Evolutionary conservation across 2,329 filamentous ascomycete species (phyloP).

Genomic region (Neofusicoccum sp.): DNA sequence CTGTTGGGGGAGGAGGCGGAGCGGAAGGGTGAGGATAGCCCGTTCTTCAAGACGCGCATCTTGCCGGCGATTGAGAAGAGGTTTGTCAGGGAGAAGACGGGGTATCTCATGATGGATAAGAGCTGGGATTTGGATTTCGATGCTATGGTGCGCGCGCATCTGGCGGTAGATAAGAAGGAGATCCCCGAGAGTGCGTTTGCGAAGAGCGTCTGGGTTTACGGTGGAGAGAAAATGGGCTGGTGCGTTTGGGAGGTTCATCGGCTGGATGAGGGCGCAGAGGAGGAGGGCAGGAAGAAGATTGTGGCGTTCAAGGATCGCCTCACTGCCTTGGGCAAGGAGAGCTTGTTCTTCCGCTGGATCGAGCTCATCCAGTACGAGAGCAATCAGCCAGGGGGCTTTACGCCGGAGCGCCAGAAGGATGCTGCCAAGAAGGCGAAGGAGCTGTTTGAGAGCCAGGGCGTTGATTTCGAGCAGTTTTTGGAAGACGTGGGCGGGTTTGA

Average conservation of each 20-base stretch:
- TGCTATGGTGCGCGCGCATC: constrained; percentile 74
- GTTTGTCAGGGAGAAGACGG: constrained; percentile 75
- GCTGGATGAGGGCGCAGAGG: constrained; percentile 55
- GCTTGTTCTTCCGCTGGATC: constrained; percentile 89
- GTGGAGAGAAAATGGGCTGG: constrained; percentile 54
- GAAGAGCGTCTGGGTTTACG: constrained; percentile 59
- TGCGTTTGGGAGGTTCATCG: constrained; percentile 65
- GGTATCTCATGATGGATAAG: constrained; percentile 81
- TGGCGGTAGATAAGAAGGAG: constrained; percentile 66
- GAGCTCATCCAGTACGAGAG: constrained; percentile 90
- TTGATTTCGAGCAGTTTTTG: constrained; percentile 85
- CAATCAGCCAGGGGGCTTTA: constrained; percentile 76
- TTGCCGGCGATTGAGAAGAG: constrained; percentile 69
- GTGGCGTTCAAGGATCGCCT: constrained; percentile 79
- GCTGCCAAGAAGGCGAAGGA: constrained; percentile 74
- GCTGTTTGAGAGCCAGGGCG: constrained; percentile 71
- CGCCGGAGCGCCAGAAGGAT: constrained; percentile 69
- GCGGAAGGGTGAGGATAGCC: constrained; percentile 53
- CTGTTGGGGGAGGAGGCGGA: constrained; percentile 47
- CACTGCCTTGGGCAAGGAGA: constrained; percentile 77
- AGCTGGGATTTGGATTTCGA: constrained; percentile 89
- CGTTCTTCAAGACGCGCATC: constrained; percentile 64
- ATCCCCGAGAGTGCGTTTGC: constrained; percentile 67
- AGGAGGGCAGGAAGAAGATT: constrained; percentile 71
- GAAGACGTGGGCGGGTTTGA: constrained; percentile 67